phyloP scores from a whole-genome alignment of 805 yeast genomes.

The Barnettozyma sp. region DNA sequence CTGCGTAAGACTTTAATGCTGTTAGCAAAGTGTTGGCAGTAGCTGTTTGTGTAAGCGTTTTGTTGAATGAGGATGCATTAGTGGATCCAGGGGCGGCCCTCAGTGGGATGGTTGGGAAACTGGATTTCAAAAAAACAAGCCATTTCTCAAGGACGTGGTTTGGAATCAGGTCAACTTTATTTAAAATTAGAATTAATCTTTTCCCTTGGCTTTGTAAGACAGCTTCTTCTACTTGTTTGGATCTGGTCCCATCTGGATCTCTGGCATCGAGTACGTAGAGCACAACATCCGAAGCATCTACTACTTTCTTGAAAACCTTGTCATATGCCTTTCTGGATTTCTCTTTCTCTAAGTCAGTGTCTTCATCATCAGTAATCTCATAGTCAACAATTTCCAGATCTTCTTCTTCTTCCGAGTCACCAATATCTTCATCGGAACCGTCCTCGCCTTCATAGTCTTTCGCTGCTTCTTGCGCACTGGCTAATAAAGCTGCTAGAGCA shows the following conservation, averaged over 20 bases:
- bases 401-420: constrained; percentile 35
- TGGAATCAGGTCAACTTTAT: constrained; percentile 92
- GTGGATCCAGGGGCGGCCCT: constrained; percentile 73
- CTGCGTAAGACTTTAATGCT: constrained; percentile 80
- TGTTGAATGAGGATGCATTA: constrained; percentile 62
- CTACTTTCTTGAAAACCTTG: constrained; percentile 83
- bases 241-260: constrained; percentile 93
- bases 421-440: constrained; percentile 32
- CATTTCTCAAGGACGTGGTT: constrained; percentile 76
- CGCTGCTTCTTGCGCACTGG: constrained; percentile 87
- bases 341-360: constrained; percentile 46
- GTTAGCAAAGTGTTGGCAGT: constrained; percentile 72
- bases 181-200: constrained; percentile 76
- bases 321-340: constrained; percentile 88
- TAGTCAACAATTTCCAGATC: constrained; percentile 45
- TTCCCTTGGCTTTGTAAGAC: constrained; percentile 75
- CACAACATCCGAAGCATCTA: constrained; percentile 26
- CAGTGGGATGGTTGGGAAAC: constrained; percentile 89
- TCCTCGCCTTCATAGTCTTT: constrained; percentile 58
- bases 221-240: constrained; percentile 85
- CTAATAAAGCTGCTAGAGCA: constrained; percentile 77
- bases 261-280: constrained; percentile 95
- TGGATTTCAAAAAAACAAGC: constrained; percentile 68
- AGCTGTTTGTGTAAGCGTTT: constrained; percentile 59
- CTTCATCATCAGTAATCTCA: constrained; percentile 40